Evolutionary conservation across 805 yeast species (phyloP).

Genomic region (Sporopachydermia quercuum): DNA sequence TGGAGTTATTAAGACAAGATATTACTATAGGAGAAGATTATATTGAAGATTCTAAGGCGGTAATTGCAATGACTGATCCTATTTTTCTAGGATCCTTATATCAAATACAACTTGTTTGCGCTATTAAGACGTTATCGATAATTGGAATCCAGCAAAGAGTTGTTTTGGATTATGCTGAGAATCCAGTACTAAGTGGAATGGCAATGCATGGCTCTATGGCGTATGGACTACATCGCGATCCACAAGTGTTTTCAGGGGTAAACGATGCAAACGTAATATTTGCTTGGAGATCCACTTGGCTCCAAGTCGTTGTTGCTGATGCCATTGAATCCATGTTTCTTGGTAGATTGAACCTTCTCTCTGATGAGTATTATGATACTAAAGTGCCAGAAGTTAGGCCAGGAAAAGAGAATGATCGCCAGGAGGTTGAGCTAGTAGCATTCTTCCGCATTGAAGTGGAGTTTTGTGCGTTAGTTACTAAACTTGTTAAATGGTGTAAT

Average conservation of each 20-base stretch:
- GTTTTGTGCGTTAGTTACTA: not conserved
- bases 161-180: not conserved
- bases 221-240: constrained; percentile 65
- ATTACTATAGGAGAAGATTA: not conserved
- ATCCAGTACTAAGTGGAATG: not conserved
- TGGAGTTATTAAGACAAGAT: not conserved
- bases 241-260: constrained; percentile 15
- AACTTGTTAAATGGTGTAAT: not conserved
- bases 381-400: not conserved
- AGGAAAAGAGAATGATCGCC: not conserved
- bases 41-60: not conserved
- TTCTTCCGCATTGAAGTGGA: not conserved
- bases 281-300: not conserved
- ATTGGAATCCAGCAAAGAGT: not conserved
- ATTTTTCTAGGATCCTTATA: not conserved
- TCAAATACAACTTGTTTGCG: not conserved
- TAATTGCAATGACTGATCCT: not conserved
- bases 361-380: not conserved
- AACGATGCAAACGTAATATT: not conserved
- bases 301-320: not conserved
- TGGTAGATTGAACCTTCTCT: not conserved
- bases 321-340: not conserved
- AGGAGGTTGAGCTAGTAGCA: not conserved
- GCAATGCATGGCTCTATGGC: constrained; percentile 54
- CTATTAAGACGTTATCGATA: not conserved